A percentile compares a stretch with the other conserved stretches of the same genome.
These are phyloP conservation scores for Penicillium sumatraense DNA, from an alignment of 2,329 filamentous ascomycete genomes.

Conservation along the genomic window DNA sequence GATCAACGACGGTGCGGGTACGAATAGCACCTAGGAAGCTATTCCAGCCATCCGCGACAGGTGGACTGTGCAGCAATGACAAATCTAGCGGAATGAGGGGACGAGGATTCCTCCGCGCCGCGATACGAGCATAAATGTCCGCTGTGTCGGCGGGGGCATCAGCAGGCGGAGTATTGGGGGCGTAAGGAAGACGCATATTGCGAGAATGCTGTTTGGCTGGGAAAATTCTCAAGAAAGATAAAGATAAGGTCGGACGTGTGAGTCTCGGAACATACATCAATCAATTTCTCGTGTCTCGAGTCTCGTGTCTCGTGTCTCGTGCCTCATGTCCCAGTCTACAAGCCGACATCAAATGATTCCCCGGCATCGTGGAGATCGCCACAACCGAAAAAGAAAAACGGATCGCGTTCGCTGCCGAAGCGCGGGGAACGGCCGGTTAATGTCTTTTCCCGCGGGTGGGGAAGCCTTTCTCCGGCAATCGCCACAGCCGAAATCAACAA, in stretches of 20 bases:
- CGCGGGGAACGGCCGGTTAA: background rate
- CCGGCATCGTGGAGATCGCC: constrained; percentile 1
- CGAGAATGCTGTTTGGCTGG: background rate
- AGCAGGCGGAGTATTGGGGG: constrained; percentile 26
- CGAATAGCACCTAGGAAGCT: constrained; percentile 61
- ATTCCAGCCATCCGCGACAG: constrained; percentile 74
- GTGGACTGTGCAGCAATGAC: constrained; percentile 73
- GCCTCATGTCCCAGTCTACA: background rate
- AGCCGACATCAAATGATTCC: background rate
- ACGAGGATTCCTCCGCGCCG: constrained; percentile 56
- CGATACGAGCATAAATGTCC: constrained; percentile 33
- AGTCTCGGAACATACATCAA: background rate
- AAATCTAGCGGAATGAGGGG: constrained; percentile 77
- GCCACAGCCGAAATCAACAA: background rate
- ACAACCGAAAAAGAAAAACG: background rate
- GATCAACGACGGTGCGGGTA: constrained; percentile 53
- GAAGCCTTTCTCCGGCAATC: constrained; percentile 2
- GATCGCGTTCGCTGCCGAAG: background rate
- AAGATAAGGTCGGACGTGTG: background rate
- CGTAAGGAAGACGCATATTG: constrained; percentile 31
- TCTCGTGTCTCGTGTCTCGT: background rate
- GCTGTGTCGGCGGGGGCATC: constrained; percentile 27
- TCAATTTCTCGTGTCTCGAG: background rate
- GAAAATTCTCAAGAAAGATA: background rate
- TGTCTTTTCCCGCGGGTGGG: background rate